phyloP scores from a whole-genome alignment of 768 basidiomycete species.

The Russula lepida region DNA sequence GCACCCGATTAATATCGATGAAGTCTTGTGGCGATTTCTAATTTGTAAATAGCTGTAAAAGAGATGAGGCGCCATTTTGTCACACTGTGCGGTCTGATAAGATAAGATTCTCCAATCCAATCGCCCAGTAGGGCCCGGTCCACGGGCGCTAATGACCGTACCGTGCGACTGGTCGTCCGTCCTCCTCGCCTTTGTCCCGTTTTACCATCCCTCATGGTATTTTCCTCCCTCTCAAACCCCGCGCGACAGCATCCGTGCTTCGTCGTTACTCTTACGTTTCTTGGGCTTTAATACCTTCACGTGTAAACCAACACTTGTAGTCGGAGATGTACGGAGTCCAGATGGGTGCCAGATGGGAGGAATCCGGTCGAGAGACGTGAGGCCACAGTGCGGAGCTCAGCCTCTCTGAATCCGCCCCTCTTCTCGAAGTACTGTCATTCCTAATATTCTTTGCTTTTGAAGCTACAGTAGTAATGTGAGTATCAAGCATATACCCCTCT shows the following conservation, averaged over 20 bases:
- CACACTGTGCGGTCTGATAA: not conserved
- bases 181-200: slow-evolving; percentile 17
- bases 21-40: not conserved
- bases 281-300: not conserved
- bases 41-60: not conserved
- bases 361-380: slow-evolving; percentile 15
- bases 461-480: not conserved
- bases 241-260: not conserved
- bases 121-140: slow-evolving; percentile 5
- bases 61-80: not conserved
- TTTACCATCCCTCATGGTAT: slow-evolving; percentile 3
- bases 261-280: not conserved
- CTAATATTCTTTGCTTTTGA: not conserved
- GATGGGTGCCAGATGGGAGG: slow-evolving; percentile 4
- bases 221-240: slow-evolving; percentile 1
- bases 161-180: slow-evolving; percentile 9
- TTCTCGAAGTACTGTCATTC: not conserved
- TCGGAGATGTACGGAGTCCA: slow-evolving; percentile 1
- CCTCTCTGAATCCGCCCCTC: slow-evolving; percentile 2
- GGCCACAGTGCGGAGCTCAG: slow-evolving; percentile 4
- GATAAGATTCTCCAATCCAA: slow-evolving; percentile 7
- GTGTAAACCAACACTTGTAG: not conserved
- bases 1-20: not conserved
- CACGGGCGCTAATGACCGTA: slow-evolving; percentile 1
- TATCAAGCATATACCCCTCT: not conserved